A percentile compares a stretch with the other conserved stretches of the same genome.
phyloP scores from a whole-genome alignment of 2,329 filamentous ascomycete genomes.

The Arachnomyces sp. region DNA sequence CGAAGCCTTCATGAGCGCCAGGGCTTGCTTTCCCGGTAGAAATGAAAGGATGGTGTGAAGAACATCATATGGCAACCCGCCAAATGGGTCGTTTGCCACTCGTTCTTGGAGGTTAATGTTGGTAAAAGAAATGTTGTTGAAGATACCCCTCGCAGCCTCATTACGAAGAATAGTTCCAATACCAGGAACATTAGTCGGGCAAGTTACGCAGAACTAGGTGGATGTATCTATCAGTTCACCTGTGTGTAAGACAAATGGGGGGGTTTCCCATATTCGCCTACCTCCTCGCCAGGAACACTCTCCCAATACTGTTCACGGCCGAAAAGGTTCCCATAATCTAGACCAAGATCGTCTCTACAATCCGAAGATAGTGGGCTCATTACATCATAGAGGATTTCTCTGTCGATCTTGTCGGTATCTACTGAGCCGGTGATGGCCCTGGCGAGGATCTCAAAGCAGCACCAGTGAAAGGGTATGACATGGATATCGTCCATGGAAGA shows the following conservation, averaged over 20 bases:
- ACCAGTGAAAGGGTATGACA: slow-evolving; percentile 2
- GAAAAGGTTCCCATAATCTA: slow-evolving; percentile 1
- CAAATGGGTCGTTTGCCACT: slow-evolving; percentile 2
- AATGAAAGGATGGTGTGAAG: slow-evolving; percentile 1
- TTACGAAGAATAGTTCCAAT: not conserved
- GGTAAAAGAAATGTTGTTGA: not conserved
- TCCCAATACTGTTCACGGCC: slow-evolving; percentile 1
- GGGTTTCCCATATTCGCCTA: not conserved
- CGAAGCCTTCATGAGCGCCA: slow-evolving; percentile 2
- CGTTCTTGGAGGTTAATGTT: not conserved
- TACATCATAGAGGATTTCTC: not conserved
- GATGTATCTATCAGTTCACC: too few relatives aligned
- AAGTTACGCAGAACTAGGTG: not conserved
- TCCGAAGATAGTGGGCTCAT: not conserved
- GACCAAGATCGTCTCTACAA: not conserved
- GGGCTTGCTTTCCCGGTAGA: not conserved
- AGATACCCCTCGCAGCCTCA: not conserved
- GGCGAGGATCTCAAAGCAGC: not conserved
- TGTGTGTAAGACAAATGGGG: not conserved
- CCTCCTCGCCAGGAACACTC: slow-evolving; percentile 2
- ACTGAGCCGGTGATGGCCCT: not conserved
- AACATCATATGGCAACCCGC: slow-evolving; percentile 1
- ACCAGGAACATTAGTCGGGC: not conserved
- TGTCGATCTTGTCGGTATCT: not conserved
- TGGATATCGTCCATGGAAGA: not conserved